These are phyloP conservation scores for Porphyridium purpureum DNA, from an alignment of 23 red algal genomes.

Conservation along the genomic window DNA sequence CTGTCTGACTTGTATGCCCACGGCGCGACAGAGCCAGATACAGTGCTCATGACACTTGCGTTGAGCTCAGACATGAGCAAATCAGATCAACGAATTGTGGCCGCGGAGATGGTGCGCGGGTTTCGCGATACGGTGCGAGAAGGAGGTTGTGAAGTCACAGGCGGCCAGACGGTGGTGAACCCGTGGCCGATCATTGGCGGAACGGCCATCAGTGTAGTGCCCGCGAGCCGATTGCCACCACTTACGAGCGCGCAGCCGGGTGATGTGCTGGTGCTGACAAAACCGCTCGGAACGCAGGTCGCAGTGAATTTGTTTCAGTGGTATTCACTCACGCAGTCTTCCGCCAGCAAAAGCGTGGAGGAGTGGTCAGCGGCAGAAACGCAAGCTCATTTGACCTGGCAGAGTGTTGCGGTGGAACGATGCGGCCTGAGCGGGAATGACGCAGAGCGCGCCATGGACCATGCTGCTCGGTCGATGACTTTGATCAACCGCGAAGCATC, in stretches of 20 bases:
- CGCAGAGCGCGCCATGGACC: slow-evolving; percentile 26
- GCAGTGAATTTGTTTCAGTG: slow-evolving; percentile 46
- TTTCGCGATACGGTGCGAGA: slow-evolving; percentile 10
- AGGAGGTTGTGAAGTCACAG: slow-evolving; percentile 13
- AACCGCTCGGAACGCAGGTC: slow-evolving; percentile 37
- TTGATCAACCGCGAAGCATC: slow-evolving; percentile 12
- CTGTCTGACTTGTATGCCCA: slow-evolving; percentile 25
- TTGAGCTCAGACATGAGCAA: not conserved
- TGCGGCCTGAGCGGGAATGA: too few relatives aligned
- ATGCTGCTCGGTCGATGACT: slow-evolving; percentile 13
- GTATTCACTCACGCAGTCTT: too few relatives aligned
- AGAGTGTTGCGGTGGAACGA: too few relatives aligned
- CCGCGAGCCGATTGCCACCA: not conserved
- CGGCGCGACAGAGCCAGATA: slow-evolving; percentile 4
- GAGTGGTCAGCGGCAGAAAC: slow-evolving; percentile 3
- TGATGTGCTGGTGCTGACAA: slow-evolving; percentile 22
- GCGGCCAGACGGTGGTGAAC: slow-evolving; percentile 30
- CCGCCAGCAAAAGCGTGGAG: not conserved
- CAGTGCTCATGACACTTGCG: slow-evolving; percentile 18
- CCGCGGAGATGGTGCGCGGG: slow-evolving; percentile 17
- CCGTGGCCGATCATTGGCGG: slow-evolving; percentile 43
- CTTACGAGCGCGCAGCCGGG: slow-evolving; percentile 3
- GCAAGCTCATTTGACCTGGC: too few relatives aligned
- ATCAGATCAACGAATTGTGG: not conserved
- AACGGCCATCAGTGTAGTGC: slow-evolving; percentile 10